Conservation (phyloP, 345 rosid species). For the Hirschfeldia incana region DNA sequence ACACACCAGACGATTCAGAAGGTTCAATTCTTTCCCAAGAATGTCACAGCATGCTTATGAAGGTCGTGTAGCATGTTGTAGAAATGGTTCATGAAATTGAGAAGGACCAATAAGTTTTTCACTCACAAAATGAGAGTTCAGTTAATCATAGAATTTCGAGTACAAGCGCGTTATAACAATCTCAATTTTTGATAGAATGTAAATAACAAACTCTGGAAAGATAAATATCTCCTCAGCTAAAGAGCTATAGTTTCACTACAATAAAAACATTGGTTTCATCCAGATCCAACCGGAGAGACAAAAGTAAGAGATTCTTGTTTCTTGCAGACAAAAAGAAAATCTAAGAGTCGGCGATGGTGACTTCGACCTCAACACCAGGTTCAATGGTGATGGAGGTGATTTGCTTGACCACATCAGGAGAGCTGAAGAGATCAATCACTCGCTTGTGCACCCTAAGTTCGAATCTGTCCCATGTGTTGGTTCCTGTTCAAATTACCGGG, state of each 20-base stretch:
- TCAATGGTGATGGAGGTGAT: conserved; percentile 66
- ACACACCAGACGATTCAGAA: neutral
- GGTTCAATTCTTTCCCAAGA: neutral
- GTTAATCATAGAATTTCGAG: no score
- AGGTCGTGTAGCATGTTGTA: neutral
- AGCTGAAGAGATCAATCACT: conserved; percentile 61
- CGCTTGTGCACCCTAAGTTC: conserved; percentile 67
- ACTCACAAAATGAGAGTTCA: no score
- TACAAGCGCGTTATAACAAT: no score
- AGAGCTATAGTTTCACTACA: conserved; percentile 13
- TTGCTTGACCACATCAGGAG: conserved; percentile 69
- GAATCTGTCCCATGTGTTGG: conserved; percentile 65
- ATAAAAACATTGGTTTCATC: conserved; percentile 11
- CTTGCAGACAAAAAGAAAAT: neutral
- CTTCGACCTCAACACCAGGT: conserved; percentile 70
- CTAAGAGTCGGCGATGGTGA: conserved; percentile 53
- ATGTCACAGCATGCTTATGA: no score
- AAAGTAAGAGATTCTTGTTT: neutral
- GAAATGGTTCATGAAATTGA: neutral
- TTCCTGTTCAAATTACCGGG: conserved; percentile 43
- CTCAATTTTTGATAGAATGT: neutral
- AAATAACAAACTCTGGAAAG: neutral
- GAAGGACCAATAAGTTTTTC: no score
- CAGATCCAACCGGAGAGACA: neutral
- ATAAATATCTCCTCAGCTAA: conserved; percentile 9